Evolutionary conservation across 2,329 filamentous ascomycete species (phyloP), one percentile per base, ranked within the genome.

Genomic region (Aspergillus costaricaensis): DNA sequence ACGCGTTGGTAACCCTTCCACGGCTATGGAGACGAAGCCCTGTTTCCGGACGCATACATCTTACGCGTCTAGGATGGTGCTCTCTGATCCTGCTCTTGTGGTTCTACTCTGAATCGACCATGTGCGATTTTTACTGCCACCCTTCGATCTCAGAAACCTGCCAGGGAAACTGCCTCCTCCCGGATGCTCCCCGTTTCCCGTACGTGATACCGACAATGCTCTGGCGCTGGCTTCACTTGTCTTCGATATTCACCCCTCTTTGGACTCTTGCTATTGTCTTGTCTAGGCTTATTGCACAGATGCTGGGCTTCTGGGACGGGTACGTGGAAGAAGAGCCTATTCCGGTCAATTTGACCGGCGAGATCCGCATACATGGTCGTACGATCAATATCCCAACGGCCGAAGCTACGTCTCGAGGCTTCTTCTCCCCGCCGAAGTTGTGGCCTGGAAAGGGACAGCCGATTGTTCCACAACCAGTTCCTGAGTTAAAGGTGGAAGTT

Each of bases 121-220:
- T 83, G 69, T 82, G 80, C 64, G 79, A 82, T 38, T 72, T 78
- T 27, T 85, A 82, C 70, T 84, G 82, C 67, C 81, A 84, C 51
- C 81, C 80, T 3, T 63, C 74, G 7, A 80, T 83, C 60, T 80
- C 83, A 4, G 65, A 73, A 12, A 76, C 68, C 7, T 85, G 84
- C 65, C 72, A 77, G 38, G 81, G 80, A 21, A 83, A 81, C 61
- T 83, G 82, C 56, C 74, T 85, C 36, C 75, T 80, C 47, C 78
- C 78, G 19, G 75, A 85, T 62, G 83, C 83, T 9, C 85, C 85
- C 0, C 68, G 75, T 21, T 84, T 81, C 54, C 85, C 85, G 0
- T 84, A 81, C 61, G 83, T 85, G 5, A 77, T 85, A 5, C 82
- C 83, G 3, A 86, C 83, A 3, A 77, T 87, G 68, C 59, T 85